Base-by-base conservation (phyloP, 352 stramenopile species). In the Pythium aphanidermatum region DNA sequence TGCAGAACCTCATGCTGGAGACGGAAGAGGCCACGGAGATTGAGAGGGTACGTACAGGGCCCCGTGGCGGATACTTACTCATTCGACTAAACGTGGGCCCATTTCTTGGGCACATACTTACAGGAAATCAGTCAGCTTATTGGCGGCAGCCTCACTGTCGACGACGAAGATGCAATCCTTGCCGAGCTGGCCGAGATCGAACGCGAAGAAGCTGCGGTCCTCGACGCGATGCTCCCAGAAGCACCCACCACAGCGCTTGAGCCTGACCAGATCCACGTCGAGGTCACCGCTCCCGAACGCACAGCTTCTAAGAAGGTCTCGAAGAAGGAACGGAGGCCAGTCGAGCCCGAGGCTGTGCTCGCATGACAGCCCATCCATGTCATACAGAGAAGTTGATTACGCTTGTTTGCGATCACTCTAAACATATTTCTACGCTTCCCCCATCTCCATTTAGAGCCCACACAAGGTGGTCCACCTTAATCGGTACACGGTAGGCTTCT, bases 1-100 rank as follows among this genome's bases (percentile, higher is more conserved):
- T 95, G 2, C 78, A 93, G 43, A 82, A 95, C 37, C 55, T 95
- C 20, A 92, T 95, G 83, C 59, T 91, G 6, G 85, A 95, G 62
- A 93, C 79, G 9, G 72, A 86, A 55, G 85, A 95, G 65, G 84
- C 82, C 5, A 74, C 85, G 24, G 66, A 74, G n/a, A 82, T 66
- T 9, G 78, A 77, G 24, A 78, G 83, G 44, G 81, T 92, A 69
- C 59, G 74, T 58, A 2, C 30, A 20, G 7, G 29, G n/a, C 34
- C 14, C 38, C 32, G 14, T 50, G 23, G 25, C 33, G 44, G 29
- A 56, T 16, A 37, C 31, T 39, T 44, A 30, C 20, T 10, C 25
- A 34, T 33, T 7, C n/a, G n/a, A n/a, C n/a, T n/a, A n/a, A n/a
- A n/a, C n/a, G n/a, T n/a, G n/a, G n/a, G n/a, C n/a, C n/a, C n/a